Conservation (phyloP, 1,284 basidiomycete genomes). For the Ceratobasidium sp. region DNA sequence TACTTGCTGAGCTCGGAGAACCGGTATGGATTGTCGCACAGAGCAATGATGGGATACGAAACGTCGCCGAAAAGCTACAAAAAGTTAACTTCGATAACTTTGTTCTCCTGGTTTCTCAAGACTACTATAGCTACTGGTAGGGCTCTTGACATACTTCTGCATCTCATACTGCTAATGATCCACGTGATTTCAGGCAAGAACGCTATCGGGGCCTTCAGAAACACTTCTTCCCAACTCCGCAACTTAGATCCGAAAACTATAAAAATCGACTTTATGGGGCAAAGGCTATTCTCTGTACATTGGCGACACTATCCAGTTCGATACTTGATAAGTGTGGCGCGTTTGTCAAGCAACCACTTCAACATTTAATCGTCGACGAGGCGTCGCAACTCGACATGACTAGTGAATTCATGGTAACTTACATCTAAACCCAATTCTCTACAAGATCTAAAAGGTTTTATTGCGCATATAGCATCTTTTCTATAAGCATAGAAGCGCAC, state of each 20-base stretch:
- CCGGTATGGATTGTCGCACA: conserved; percentile 82
- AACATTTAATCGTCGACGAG: conserved; percentile 72
- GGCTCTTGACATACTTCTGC: conserved; percentile 49
- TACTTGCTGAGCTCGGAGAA: conserved; percentile 58
- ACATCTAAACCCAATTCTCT: conserved; percentile 60
- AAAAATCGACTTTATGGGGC: not conserved
- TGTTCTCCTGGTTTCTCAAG: conserved; percentile 70
- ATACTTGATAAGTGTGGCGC: not conserved
- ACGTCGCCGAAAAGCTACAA: conserved; percentile 74
- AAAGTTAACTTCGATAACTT: conserved; percentile 64
- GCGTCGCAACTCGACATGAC: conserved; percentile 72
- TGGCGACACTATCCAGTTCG: conserved; percentile 15
- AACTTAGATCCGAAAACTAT: not conserved
- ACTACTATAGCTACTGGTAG: conserved; percentile 75
- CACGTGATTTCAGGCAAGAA: conserved; percentile 71
- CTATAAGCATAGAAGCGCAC: conserved; percentile 59
- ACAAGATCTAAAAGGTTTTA: conserved; percentile 46
- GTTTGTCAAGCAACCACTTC: conserved; percentile 48
- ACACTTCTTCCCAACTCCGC: conserved; percentile 9
- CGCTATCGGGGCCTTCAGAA: conserved; percentile 65
- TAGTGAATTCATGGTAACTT: conserved; percentile 67
- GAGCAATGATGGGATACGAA: conserved; percentile 76
- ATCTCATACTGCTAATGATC: conserved; percentile 45
- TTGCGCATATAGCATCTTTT: conserved; percentile 61
- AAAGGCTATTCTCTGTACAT: conserved; percentile 21